Conservation (phyloP, 75 land plant genomes). For the Pinus albicaulis region DNA sequence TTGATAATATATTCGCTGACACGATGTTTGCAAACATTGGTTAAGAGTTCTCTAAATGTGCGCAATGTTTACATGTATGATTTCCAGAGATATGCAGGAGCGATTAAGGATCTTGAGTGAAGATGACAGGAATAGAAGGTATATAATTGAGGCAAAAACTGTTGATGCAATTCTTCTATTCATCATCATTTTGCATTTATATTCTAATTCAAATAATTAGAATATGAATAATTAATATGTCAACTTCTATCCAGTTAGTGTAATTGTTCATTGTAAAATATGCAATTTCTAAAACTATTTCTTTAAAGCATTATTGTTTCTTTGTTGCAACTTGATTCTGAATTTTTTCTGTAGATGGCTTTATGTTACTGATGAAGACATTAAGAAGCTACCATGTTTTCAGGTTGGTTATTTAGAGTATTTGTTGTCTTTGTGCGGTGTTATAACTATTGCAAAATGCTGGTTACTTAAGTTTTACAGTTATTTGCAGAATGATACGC, state of each 20-base stretch:
- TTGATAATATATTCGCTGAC: too few species aligned
- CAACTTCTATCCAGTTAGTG: neutral
- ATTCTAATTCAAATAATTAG: too few species aligned
- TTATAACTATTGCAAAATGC: neutral
- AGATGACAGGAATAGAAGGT: constrained; percentile 68
- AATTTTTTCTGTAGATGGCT: constrained; percentile 51
- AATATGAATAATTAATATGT: too few species aligned
- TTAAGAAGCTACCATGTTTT: constrained; percentile 69
- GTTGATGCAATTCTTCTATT: neutral
- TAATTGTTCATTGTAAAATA: neutral
- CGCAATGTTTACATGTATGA: neutral
- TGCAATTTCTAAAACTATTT: neutral
- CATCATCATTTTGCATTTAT: neutral
- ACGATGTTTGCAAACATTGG: too few species aligned
- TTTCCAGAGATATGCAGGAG: constrained; percentile 68
- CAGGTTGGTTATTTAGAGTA: constrained; percentile 36
- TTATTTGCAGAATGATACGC: constrained; percentile 56
- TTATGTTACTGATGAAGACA: constrained; percentile 77
- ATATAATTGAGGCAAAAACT: constrained; percentile 1
- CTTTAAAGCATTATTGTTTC: constrained; percentile 2
- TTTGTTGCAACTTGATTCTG: constrained; percentile 5
- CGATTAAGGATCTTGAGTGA: constrained; percentile 35
- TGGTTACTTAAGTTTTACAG: neutral
- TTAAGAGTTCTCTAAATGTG: neutral
- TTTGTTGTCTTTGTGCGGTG: neutral